Percentiles rank a stretch among this genome's conserved stretches.
Evolutionary conservation across 2,329 filamentous ascomycete species (phyloP).

Genomic region (Pyrenophora graminea): DNA sequence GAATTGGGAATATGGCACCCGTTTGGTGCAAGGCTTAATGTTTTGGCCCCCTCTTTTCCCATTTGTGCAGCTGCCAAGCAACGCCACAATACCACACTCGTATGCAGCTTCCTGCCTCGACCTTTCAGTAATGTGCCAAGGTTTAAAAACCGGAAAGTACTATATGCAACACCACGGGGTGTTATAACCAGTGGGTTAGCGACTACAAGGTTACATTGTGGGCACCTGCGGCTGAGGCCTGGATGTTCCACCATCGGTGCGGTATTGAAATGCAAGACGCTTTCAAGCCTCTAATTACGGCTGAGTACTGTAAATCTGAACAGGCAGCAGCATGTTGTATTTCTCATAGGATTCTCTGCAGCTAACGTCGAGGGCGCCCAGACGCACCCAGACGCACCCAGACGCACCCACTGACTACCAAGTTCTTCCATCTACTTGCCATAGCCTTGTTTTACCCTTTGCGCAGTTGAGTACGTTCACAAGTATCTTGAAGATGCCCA

Average conservation of each 20-base stretch:
- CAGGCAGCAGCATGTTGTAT: no score
- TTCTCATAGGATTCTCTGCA: no score
- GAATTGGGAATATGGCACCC: neutral
- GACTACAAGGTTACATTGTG: neutral
- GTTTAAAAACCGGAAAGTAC: no score
- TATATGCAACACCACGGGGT: no score
- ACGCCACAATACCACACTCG: constrained; percentile 4
- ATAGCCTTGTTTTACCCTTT: neutral
- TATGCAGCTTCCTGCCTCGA: neutral
- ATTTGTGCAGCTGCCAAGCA: constrained; percentile 10
- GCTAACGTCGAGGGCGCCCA: no score
- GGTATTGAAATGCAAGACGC: neutral
- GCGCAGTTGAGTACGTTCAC: no score
- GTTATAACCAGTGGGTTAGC: neutral
- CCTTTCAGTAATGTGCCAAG: neutral
- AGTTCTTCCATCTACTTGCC: neutral
- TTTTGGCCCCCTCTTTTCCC: neutral
- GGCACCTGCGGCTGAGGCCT: neutral
- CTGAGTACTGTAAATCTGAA: no score
- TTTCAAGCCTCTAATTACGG: neutral
- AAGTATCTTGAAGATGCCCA: neutral
- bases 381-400: no score
- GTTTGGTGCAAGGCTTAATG: neutral
- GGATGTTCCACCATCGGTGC: neutral
- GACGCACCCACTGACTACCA: neutral